Evolutionary conservation across 306 rosid genomes (phyloP).

Genomic region (Trichosanthes truncata): DNA sequence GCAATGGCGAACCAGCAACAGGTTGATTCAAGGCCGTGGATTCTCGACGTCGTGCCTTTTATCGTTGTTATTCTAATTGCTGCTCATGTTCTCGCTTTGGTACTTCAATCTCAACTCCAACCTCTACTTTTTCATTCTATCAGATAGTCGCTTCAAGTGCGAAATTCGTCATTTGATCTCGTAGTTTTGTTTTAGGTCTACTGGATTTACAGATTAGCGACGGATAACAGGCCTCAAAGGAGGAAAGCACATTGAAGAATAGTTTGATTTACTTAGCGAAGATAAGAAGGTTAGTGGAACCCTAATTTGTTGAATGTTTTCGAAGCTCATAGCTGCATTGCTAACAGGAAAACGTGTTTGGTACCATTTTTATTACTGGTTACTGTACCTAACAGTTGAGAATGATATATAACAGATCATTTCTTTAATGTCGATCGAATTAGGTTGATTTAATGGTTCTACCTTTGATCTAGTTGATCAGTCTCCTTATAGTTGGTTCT

Average conservation of each 20-base stretch:
- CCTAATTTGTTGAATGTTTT: slow-evolving; percentile 24
- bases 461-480: background rate
- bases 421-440: background rate
- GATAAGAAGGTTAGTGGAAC: slow-evolving; percentile 29
- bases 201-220: slow-evolving; percentile 85
- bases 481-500: background rate
- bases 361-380: background rate
- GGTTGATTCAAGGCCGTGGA: slow-evolving; percentile 51
- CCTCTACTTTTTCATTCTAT: background rate
- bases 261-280: background rate
- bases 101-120: slow-evolving; percentile 8
- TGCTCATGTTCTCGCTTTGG: slow-evolving; percentile 84
- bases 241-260: slow-evolving; percentile 57
- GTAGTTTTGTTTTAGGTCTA: slow-evolving; percentile 35
- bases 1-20: slow-evolving; percentile 45
- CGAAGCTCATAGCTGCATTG: background rate
- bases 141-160: background rate
- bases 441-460: background rate
- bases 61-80: slow-evolving; percentile 55
- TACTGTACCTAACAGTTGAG: slow-evolving; percentile 1
- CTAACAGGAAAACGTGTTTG: background rate
- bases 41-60: slow-evolving; percentile 47
- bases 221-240: slow-evolving; percentile 64
- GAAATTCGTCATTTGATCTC: background rate
- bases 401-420: background rate